Percentiles rank a stretch among this genome's conserved stretches.
Conservation (phyloP, 768 basidiomycete species). For the Asterophora lycoperdoides region DNA sequence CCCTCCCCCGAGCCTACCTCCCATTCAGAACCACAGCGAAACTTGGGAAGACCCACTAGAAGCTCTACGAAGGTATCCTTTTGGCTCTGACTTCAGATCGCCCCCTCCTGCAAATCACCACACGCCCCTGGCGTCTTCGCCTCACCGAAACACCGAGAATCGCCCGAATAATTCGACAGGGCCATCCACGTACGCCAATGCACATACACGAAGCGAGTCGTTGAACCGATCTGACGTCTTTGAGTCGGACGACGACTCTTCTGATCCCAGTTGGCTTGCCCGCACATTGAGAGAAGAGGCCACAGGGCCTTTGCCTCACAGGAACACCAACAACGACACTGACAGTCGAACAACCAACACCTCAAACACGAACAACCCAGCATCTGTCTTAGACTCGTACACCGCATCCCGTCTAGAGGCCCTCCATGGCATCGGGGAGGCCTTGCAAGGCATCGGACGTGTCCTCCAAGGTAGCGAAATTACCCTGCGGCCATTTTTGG, state of each 20-base stretch:
- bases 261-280: background rate
- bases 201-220: background rate
- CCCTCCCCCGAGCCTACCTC: slow-evolving; percentile 13
- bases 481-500: slow-evolving; percentile 7
- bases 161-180: background rate
- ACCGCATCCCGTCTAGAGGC: slow-evolving; percentile 8
- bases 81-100: background rate
- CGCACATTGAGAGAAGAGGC: background rate
- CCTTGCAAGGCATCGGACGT: slow-evolving; percentile 12
- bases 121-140: background rate
- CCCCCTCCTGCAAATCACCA: background rate
- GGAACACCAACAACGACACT: background rate
- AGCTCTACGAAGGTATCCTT: background rate
- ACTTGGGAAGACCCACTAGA: slow-evolving; percentile 8
- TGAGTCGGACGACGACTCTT: background rate
- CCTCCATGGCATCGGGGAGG: slow-evolving; percentile 8
- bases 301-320: background rate
- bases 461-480: slow-evolving; percentile 13
- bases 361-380: background rate
- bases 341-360: background rate
- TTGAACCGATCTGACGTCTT: too few species aligned
- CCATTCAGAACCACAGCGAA: slow-evolving; percentile 9
- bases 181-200: slow-evolving; percentile 1
- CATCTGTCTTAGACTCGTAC: slow-evolving; percentile 6
- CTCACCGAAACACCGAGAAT: background rate